Conservation (phyloP, 768 basidiomycete species). For the Tephrocybe rancida region DNA sequence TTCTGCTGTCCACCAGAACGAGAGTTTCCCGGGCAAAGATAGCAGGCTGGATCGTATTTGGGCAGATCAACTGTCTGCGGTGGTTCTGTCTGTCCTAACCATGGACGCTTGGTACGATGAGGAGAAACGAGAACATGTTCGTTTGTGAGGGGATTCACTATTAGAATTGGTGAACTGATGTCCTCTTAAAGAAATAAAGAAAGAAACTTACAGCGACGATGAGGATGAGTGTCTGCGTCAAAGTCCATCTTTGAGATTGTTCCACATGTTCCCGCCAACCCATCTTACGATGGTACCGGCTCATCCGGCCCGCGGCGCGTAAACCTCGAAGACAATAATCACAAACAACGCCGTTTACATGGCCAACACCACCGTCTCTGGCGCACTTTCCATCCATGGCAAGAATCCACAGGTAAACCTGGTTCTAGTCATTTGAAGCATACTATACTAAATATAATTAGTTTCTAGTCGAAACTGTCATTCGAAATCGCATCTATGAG, state of each 20-base stretch:
- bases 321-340: neutral
- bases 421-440: neutral
- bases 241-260: constrained; percentile 35
- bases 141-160: constrained; percentile 81
- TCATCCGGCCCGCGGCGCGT: neutral
- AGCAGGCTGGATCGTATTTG: constrained; percentile 72
- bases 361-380: constrained; percentile 92
- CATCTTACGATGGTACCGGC: neutral
- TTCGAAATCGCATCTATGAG: constrained; percentile 95
- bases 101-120: constrained; percentile 88
- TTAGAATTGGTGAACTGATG: neutral
- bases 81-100: constrained; percentile 85
- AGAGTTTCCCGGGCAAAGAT: constrained; percentile 85
- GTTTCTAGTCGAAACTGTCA: constrained; percentile 95
- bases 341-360: constrained; percentile 41
- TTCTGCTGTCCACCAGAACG: constrained; percentile 75
- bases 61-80: constrained; percentile 56
- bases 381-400: constrained; percentile 90
- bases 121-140: constrained; percentile 85
- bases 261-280: too few relatives aligned
- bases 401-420: constrained; percentile 92
- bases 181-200: neutral
- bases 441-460: constrained; percentile 34
- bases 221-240: constrained; percentile 65
- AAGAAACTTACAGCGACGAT: constrained; percentile 62